A percentile compares a stretch with the other conserved stretches of the same genome.
phyloP scores from a whole-genome alignment of 139 green algal species.

The Edaphochlamys debaryana region DNA sequence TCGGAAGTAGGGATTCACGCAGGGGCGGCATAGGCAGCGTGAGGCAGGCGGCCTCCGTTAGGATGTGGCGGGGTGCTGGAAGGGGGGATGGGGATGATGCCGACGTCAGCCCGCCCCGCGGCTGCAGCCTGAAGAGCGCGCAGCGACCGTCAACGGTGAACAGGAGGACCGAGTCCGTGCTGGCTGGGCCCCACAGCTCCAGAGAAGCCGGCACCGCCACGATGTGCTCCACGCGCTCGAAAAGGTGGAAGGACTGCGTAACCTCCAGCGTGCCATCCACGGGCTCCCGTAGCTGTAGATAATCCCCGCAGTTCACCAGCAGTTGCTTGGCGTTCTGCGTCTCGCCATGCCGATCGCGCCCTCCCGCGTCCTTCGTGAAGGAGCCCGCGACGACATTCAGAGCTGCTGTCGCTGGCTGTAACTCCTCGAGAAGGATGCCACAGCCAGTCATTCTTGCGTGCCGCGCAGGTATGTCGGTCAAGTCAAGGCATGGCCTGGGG shows the following conservation, averaged over 20 bases:
- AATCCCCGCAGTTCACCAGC: conserved; percentile 29
- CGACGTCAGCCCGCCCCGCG: too few relatives aligned
- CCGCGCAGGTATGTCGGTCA: too few relatives aligned
- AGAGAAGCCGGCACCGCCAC: neutral
- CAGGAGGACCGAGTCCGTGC: neutral
- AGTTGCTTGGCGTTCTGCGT: neutral
- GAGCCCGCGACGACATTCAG: neutral
- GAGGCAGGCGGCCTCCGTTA: conserved; percentile 18
- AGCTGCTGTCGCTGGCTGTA: neutral
- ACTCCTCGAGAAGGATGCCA: neutral
- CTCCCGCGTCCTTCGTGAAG: neutral
- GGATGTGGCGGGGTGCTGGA: neutral
- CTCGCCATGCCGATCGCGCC: neutral
- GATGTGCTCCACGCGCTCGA: conserved; percentile 35
- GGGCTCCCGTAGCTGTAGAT: conserved; percentile 33
- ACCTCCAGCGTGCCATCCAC: conserved; percentile 5
- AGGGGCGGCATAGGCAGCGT: neutral
- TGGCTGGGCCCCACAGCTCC: conserved; percentile 4
- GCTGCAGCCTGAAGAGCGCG: neutral
- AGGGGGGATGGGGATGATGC: neutral
- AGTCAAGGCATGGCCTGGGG: too few relatives aligned
- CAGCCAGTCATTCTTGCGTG: too few relatives aligned
- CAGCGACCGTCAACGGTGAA: conserved; percentile 20
- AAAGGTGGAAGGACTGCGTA: conserved; percentile 5
- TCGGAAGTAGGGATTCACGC: conserved; percentile 4